A percentile compares a stretch with the other conserved stretches of the same genome.
Evolutionary conservation across 1,139 yeast species (phyloP).

Genomic region (Debaryomyces subglobosus): DNA sequence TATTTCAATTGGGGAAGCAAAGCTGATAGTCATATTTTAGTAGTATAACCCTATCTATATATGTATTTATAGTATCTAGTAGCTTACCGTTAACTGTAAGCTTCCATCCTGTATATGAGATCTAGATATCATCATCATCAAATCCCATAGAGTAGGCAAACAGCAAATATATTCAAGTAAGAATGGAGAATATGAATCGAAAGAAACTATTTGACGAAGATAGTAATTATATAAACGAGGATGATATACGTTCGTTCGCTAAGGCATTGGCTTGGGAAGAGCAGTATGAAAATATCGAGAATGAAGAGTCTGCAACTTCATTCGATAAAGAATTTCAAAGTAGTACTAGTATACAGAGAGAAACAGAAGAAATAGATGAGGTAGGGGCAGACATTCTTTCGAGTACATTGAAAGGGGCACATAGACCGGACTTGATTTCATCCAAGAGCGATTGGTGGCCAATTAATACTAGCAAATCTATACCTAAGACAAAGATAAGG

Average conservation of each 20-base stretch:
- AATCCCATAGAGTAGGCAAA: background rate
- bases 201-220: constrained; percentile 29
- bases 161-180: background rate
- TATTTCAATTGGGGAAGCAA: constrained; percentile 1
- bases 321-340: background rate
- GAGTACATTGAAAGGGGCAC: constrained; percentile 9
- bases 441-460: constrained; percentile 77
- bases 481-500: constrained; percentile 3
- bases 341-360: background rate
- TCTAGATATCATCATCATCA: background rate
- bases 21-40: background rate
- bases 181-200: background rate
- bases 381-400: background rate
- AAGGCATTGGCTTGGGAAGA: constrained; percentile 46
- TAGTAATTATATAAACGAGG: constrained; percentile 37
- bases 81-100: background rate
- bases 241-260: constrained; percentile 45
- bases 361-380: background rate
- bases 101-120: constrained; percentile 2
- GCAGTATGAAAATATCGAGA: constrained; percentile 23
- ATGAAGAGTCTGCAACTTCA: constrained; percentile 1
- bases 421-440: constrained; percentile 42
- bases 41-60: background rate
- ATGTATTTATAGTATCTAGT: background rate
- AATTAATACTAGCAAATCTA: constrained; percentile 28